Percentiles rank a stretch among this genome's conserved stretches.
These are phyloP conservation scores for Diplogelasinospora grovesii DNA, from an alignment of 495 filamentous ascomycete genomes.

Conservation along the genomic window DNA sequence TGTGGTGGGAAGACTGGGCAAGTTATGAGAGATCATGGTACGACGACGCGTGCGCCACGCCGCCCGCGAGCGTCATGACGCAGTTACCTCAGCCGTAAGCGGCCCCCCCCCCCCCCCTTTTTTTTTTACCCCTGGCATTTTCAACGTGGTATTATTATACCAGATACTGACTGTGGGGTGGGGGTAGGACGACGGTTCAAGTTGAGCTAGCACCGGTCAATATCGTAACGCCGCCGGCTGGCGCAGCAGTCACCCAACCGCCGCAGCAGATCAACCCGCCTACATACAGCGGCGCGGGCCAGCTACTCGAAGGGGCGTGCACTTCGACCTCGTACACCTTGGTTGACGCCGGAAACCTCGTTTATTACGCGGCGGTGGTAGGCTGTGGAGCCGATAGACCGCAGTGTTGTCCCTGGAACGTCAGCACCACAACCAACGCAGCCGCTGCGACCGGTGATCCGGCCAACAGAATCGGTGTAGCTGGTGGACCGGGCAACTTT, in stretches of 20 bases:
- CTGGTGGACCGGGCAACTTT: slow-evolving; percentile 13
- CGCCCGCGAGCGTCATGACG: slow-evolving; percentile 13
- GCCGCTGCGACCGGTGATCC: background rate
- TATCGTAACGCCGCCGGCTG: no score
- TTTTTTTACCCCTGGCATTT: background rate
- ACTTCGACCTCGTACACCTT: slow-evolving; percentile 16
- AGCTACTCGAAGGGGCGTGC: slow-evolving; percentile 13
- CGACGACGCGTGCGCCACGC: slow-evolving; percentile 11
- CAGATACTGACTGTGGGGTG: no score
- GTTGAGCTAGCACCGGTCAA: slow-evolving; percentile 10
- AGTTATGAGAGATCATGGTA: slow-evolving; percentile 18
- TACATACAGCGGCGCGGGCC: slow-evolving; percentile 6
- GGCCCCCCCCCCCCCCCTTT: background rate
- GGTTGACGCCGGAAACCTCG: slow-evolving; percentile 11
- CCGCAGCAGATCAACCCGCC: slow-evolving; percentile 2
- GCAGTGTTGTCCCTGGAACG: slow-evolving; percentile 20
- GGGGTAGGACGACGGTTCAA: slow-evolving; percentile 10
- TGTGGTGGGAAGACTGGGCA: slow-evolving; percentile 20
- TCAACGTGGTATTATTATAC: background rate
- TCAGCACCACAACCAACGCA: background rate
- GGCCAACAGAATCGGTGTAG: slow-evolving; percentile 3
- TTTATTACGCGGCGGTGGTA: slow-evolving; percentile 18
- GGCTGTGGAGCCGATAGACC: slow-evolving; percentile 17
- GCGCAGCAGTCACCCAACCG: slow-evolving; percentile 2
- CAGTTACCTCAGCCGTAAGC: slow-evolving; percentile 14